Conservation (phyloP, 441 rosid species). For the Euphorbia schlechtendalii region DNA sequence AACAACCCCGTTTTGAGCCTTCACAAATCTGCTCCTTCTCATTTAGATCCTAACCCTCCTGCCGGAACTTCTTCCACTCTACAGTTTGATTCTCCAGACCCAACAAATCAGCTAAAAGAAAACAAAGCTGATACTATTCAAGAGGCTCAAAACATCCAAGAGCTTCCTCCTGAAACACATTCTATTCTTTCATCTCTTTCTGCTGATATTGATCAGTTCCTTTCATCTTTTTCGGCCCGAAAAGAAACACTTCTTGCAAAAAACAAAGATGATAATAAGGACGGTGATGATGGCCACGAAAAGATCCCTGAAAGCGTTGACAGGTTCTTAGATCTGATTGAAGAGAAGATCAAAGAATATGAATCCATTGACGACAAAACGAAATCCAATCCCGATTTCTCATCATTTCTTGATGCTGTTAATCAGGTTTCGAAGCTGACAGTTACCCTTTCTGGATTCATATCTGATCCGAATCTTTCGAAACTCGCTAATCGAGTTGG, state of each 20-base stretch:
- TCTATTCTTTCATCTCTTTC: slow-evolving; percentile 39
- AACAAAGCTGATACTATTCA: not conserved
- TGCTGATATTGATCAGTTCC: slow-evolving; percentile 46
- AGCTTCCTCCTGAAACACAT: slow-evolving; percentile 22
- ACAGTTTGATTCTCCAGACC: not conserved
- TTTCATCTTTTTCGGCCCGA: slow-evolving; percentile 19
- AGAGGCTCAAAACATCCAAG: slow-evolving; percentile 12
- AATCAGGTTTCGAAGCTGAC: slow-evolving; percentile 47
- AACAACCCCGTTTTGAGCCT: too few species aligned
- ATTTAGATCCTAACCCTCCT: not conserved
- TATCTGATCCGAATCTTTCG: slow-evolving; percentile 32
- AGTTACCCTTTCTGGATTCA: slow-evolving; percentile 21
- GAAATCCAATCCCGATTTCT: slow-evolving; percentile 26
- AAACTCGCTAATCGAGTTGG: slow-evolving; percentile 47
- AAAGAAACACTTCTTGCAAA: not conserved
- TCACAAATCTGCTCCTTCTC: not conserved
- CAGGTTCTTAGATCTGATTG: slow-evolving; percentile 55
- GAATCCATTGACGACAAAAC: slow-evolving; percentile 36
- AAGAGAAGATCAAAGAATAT: slow-evolving; percentile 32
- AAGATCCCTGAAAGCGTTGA: slow-evolving; percentile 42
- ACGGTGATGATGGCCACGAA: too few species aligned
- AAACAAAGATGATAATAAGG: slow-evolving; percentile 6
- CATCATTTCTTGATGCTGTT: slow-evolving; percentile 40
- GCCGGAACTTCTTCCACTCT: not conserved
- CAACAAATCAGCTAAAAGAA: not conserved